phyloP scores from a whole-genome alignment of 352 stramenopile species.

The Pythium oligandrum region DNA sequence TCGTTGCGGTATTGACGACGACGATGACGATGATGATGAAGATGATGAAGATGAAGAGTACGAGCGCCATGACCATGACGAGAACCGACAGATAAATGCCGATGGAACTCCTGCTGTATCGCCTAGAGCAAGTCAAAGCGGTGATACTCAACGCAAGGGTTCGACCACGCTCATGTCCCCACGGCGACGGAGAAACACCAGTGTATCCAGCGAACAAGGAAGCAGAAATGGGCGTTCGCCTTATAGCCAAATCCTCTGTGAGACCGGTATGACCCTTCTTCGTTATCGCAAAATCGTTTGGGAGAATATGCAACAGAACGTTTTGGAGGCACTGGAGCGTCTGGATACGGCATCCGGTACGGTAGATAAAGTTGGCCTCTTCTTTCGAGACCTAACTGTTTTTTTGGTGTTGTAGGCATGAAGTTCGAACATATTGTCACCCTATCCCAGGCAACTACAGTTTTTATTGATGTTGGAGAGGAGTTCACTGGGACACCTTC shows the following conservation, averaged over 20 bases:
- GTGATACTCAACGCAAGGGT: too few species aligned
- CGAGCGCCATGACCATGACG: constrained; percentile 19
- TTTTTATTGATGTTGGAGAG: constrained; percentile 79
- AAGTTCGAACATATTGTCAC: constrained; percentile 88
- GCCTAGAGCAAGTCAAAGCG: too few species aligned
- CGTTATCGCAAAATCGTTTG: constrained; percentile 82
- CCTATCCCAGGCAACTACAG: constrained; percentile 66
- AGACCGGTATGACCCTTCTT: constrained; percentile 75
- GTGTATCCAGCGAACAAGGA: constrained; percentile 19
- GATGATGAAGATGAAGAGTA: constrained; percentile 45
- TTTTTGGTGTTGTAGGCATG: constrained; percentile 36
- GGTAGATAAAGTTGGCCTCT: neutral
- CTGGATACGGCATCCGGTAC: constrained; percentile 70
- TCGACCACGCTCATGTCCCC: constrained; percentile 13
- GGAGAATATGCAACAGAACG: constrained; percentile 82
- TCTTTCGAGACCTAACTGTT: neutral
- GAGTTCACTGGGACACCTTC: constrained; percentile 75
- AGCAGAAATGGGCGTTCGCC: constrained; percentile 23
- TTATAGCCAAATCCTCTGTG: constrained; percentile 67
- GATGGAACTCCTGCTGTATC: too few species aligned
- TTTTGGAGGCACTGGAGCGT: constrained; percentile 66
- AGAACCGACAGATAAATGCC: neutral
- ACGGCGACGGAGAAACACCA: constrained; percentile 30
- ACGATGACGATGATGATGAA: constrained; percentile 72
- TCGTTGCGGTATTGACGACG: constrained; percentile 75